Evolutionary conservation across 495 filamentous ascomycete genomes (phyloP), one percentile per base, ranked within the genome.

Genomic region (Podospora australis): DNA sequence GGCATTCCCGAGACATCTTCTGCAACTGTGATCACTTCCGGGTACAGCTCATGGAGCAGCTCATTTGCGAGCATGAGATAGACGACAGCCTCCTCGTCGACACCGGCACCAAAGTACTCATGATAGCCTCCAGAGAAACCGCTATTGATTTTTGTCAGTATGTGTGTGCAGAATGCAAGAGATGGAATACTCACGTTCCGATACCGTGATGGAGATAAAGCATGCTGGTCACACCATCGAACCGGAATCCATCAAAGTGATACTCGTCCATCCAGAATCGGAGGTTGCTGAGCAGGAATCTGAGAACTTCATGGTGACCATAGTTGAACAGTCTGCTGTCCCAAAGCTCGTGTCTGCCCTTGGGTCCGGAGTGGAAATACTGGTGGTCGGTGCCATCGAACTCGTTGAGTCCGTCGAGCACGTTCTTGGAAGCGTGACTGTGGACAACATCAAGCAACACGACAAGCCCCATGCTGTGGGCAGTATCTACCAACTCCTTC

Each of bases 261-360:
- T 96, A 98, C 63, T 96, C 91, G 48, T 98, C 92, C 91, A 98
- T 96, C 87, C 94, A 98, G 72, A 95, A 98, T 20, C 94, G 79
- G 48, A 98, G 74, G 65, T 98, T 98, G 67, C 88, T 95, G 35
- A 98, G 71, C 47, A 98, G 73, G 68, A 98, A 98, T 19, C 92
- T 78, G 60, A 98, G 65, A 25, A 98, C 92, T 65, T 98, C 92
- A 63, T 98, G 90, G 53, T 78, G 79, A 29, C 89, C 90, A 66
- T 96, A 98, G 72, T 98, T 98, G 77, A 97, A 98, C 38, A 98
- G 70, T 43, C 92, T 80, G 57, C 87, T 94, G 63, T 97, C 94
- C 92, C 92, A 98, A 22, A 89, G 77, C 25, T 95, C 88, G 60
- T 98, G 92, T 32, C 78, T 77, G 36, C 92, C 92, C 62, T 82